Evolutionary conservation across 2,329 filamentous ascomycete species (phyloP).

Genomic region (Cryphonectria carpinicola): DNA sequence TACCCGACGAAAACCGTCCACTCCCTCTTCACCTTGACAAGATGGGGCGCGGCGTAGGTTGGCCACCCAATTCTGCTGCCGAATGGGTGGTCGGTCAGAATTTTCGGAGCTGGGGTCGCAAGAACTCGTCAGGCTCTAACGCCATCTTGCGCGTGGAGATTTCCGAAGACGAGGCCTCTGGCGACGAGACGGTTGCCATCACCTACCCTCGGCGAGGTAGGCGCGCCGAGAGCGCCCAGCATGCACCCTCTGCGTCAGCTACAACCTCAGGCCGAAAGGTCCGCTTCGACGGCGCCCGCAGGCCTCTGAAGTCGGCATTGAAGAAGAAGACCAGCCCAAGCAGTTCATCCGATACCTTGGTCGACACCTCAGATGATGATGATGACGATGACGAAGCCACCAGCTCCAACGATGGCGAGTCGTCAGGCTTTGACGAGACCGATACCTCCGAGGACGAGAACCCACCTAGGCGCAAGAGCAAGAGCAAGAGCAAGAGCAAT

Average conservation of each 20-base stretch:
- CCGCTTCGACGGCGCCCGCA: conserved; percentile 42
- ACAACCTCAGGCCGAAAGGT: conserved; percentile 45
- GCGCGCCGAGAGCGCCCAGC: conserved; percentile 12
- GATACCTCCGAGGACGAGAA: conserved; percentile 24
- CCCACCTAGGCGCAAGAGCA: conserved; percentile 12
- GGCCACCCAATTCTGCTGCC: conserved; percentile 43
- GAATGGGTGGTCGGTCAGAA: conserved; percentile 49
- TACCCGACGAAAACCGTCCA: not conserved
- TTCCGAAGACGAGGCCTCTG: conserved; percentile 56
- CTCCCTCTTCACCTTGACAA: not conserved
- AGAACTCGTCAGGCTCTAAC: conserved; percentile 22
- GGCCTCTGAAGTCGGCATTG: conserved; percentile 42
- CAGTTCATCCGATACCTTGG: conserved; percentile 29
- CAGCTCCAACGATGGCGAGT: conserved; percentile 25
- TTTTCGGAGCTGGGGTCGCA: conserved; percentile 27
- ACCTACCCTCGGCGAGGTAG: conserved; percentile 49
- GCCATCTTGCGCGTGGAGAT: conserved; percentile 47
- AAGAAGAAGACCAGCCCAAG: conserved; percentile 38
- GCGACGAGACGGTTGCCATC: conserved; percentile 52
- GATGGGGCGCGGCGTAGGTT: conserved; percentile 23
- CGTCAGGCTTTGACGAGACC: conserved; percentile 22
- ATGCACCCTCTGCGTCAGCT: not conserved
- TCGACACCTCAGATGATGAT: conserved; percentile 32
- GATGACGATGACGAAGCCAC: conserved; percentile 6
- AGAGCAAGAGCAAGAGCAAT: conserved; percentile 21